phyloP scores from a whole-genome alignment of 1,284 basidiomycete species.

The Sphaerobolus stellatus region DNA sequence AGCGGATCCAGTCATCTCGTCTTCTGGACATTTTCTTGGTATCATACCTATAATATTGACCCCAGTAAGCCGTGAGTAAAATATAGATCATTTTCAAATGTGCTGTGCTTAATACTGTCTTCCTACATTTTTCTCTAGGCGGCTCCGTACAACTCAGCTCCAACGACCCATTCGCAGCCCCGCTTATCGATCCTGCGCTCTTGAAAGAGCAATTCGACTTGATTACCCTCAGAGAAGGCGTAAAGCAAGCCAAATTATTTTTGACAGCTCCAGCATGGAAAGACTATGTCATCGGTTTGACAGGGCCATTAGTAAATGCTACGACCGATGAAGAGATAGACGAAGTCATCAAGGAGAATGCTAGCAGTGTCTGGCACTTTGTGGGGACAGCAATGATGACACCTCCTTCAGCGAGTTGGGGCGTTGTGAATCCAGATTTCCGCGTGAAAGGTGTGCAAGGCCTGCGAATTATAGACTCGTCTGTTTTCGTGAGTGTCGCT shows the following conservation, averaged over 20 bases:
- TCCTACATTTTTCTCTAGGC: too few relatives aligned
- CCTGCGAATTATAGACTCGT: conserved; percentile 28
- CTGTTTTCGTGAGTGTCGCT: conserved; percentile 20
- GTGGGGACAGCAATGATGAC: conserved; percentile 27
- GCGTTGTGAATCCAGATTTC: conserved; percentile 28
- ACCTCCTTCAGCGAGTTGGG: conserved; percentile 3
- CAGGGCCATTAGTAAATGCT: conserved; percentile 14
- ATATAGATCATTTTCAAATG: too few relatives aligned
- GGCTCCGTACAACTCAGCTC: too few relatives aligned
- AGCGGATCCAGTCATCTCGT: too few relatives aligned
- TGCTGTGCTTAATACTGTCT: too few relatives aligned
- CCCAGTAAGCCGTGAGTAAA: too few relatives aligned
- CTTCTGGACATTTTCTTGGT: too few relatives aligned
- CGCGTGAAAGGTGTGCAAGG: conserved; percentile 24
- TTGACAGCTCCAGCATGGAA: conserved; percentile 18
- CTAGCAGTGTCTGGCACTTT: conserved; percentile 23
- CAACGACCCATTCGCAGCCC: conserved; percentile 42
- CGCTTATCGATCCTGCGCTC: conserved; percentile 48
- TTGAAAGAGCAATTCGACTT: conserved; percentile 40
- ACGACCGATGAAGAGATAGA: conserved; percentile 19
- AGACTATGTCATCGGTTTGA: conserved; percentile 17
- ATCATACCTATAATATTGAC: too few relatives aligned
- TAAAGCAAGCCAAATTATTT: conserved; percentile 16
- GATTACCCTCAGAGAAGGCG: conserved; percentile 26
- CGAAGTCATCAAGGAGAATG: conserved; percentile 15